A percentile compares a stretch with the other conserved stretches of the same genome.
These are phyloP conservation scores for Boletus eberwhitei DNA, from an alignment of 768 basidiomycete genomes.

Conservation along the genomic window DNA sequence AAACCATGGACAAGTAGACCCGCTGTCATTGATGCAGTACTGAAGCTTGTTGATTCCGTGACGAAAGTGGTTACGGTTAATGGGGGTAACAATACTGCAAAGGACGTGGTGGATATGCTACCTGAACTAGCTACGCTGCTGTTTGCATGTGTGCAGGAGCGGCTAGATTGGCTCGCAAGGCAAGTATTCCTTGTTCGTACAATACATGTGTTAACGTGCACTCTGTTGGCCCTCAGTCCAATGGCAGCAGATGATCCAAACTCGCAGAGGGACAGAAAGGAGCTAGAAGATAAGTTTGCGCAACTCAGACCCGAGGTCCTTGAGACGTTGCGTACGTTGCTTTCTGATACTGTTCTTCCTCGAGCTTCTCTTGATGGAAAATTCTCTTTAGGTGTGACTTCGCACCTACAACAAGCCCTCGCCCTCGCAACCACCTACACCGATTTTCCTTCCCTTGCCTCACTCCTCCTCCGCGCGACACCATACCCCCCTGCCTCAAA, in stretches of 20 bases:
- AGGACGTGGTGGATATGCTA: constrained; percentile 51
- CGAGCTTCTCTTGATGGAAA: background rate
- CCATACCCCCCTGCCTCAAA: constrained; percentile 65
- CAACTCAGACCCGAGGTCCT: constrained; percentile 73
- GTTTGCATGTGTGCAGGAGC: constrained; percentile 66
- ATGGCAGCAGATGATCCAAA: constrained; percentile 46
- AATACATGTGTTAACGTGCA: background rate
- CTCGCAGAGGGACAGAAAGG: constrained; percentile 52
- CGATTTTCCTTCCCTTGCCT: constrained; percentile 83
- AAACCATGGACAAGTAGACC: constrained; percentile 83
- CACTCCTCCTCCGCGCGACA: constrained; percentile 69
- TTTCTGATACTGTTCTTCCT: background rate
- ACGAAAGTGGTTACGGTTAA: constrained; percentile 32
- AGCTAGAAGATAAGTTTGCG: constrained; percentile 64
- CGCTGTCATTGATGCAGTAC: constrained; percentile 61
- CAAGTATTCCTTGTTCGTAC: constrained; percentile 15
- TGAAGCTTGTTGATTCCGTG: constrained; percentile 68
- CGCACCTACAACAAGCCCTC: constrained; percentile 69
- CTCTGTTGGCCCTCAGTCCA: constrained; percentile 33
- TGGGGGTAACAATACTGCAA: constrained; percentile 9
- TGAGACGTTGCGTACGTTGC: constrained; percentile 71
- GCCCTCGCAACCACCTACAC: constrained; percentile 80
- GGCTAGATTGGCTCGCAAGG: constrained; percentile 68
- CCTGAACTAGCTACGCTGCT: constrained; percentile 61
- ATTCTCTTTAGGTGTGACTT: constrained; percentile 52